Evolutionary conservation across 148 eudicot species (phyloP), one percentile per base, ranked within the genome.

Genomic region (Rhododendron mucronatum): DNA sequence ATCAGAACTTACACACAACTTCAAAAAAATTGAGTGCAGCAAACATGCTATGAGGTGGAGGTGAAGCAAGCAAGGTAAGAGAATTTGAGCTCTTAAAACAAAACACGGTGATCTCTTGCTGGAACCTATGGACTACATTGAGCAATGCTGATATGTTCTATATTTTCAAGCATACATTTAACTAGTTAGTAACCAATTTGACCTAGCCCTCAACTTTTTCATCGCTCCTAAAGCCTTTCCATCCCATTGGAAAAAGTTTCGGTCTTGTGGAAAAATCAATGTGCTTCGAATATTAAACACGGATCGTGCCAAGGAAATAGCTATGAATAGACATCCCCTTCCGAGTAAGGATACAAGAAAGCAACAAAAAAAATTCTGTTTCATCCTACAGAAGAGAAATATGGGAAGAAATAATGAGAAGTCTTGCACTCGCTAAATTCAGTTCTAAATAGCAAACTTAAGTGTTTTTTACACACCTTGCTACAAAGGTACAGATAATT

Each of bases 351-450:
- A 33, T 67, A 67, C 13, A 14, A 67, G 5, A 67, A 61, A 61
- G 67, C 9, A 61, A 61, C 67, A n/a, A 61, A 61, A 65, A 30
- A 30, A 30, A 30, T 30, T 30, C 30, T 30, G 18, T 33, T 53
- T 81, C 65, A 53, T 81, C 65, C 33, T 51, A 35, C 30, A 53
- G 28, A 80, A 53, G n/a, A 81, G n/a, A 81, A 79, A 79, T 79
- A 20, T 53, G 12, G 44, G 26, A 81, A 53, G 14, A 7, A 50
- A 28, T 18, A 53, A 30, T 18, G 7, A 26, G 21, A 53, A 80
- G 45, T 51, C 28, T 55, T 30, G 41, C 41, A 81, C 16, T 51
- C 26, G 1, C n/a, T 14, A 53, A 51, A 53, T 51, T 79, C 33
- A 81, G 4, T 14, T 6, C 47, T 20, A 44, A 77, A 41, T 41